Percentiles rank a stretch among this genome's conserved stretches.
phyloP scores from a whole-genome alignment of 2,329 filamentous ascomycete species.

The Phaeosphaeriaceae sp. region DNA sequence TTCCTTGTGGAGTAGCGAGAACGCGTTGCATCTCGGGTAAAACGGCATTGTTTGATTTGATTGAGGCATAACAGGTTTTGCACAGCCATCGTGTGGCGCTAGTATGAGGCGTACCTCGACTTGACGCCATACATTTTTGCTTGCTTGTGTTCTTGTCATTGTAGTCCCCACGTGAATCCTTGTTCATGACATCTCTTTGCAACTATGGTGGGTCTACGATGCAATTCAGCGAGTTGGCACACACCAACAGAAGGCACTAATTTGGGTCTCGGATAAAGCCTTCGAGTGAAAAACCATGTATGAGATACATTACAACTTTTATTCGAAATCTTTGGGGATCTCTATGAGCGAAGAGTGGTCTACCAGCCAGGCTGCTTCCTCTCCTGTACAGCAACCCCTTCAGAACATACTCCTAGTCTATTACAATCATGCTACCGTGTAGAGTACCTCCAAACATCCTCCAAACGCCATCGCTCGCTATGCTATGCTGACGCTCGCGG shows the following conservation, averaged over 20 bases:
- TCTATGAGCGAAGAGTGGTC: conserved; percentile 4
- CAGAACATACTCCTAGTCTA: not conserved
- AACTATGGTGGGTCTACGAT: not conserved
- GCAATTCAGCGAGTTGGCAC: not conserved
- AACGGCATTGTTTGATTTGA: not conserved
- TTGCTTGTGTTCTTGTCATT: not conserved
- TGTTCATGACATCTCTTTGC: no score
- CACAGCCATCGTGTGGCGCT: not conserved
- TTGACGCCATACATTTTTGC: not conserved
- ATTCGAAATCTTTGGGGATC: not conserved
- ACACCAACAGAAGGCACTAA: not conserved
- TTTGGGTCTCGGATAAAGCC: not conserved
- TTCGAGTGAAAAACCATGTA: not conserved
- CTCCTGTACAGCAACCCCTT: not conserved
- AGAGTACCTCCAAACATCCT: not conserved
- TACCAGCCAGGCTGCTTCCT: not conserved
- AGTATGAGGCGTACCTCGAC: not conserved
- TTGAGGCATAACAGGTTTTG: conserved; percentile 1
- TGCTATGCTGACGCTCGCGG: not conserved
- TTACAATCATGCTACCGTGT: conserved; percentile 4
- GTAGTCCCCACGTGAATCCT: not conserved
- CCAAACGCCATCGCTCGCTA: not conserved
- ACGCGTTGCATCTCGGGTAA: conserved; percentile 1
- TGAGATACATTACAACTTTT: not conserved
- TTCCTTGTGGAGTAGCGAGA: not conserved